Evolutionary conservation across 805 yeast genomes (phyloP).

Genomic region (Grigorovia transvaalensis): DNA sequence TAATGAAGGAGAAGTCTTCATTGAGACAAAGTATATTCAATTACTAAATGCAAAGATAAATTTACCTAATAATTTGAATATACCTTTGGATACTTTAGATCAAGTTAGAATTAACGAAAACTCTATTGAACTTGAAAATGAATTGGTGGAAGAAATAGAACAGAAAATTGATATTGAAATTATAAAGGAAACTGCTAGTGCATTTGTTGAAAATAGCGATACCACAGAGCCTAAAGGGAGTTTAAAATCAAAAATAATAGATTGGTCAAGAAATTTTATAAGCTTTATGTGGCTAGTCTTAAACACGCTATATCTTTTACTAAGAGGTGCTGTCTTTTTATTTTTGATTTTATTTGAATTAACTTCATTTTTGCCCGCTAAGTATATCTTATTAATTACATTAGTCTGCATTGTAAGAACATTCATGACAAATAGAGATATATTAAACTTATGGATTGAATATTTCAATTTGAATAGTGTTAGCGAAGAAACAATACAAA

Average conservation of each 20-base stretch:
- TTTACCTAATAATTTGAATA: neutral
- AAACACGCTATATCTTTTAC: conserved; percentile 14
- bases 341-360: conserved; percentile 15
- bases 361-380: conserved; percentile 11
- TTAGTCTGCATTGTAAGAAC: conserved; percentile 11
- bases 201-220: neutral
- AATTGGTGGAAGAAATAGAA: conserved; percentile 9
- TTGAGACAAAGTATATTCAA: conserved; percentile 14
- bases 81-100: conserved; percentile 8
- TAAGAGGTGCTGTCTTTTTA: conserved; percentile 15
- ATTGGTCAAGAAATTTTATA: neutral
- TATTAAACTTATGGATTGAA: conserved; percentile 22
- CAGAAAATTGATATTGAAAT: conserved; percentile 4
- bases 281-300: conserved; percentile 8
- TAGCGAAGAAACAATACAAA: conserved; percentile 3
- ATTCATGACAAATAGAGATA: conserved; percentile 16
- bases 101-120: conserved; percentile 11
- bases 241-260: neutral
- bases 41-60: conserved; percentile 3
- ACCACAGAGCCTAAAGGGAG: neutral
- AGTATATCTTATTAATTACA: conserved; percentile 9
- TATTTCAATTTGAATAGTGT: conserved; percentile 9
- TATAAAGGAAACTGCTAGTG: neutral
- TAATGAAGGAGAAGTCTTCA: conserved; percentile 15
- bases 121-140: conserved; percentile 10